These are phyloP conservation scores for Nemania serpens DNA, from an alignment of 2,329 filamentous ascomycete species.

Conservation along the genomic window DNA sequence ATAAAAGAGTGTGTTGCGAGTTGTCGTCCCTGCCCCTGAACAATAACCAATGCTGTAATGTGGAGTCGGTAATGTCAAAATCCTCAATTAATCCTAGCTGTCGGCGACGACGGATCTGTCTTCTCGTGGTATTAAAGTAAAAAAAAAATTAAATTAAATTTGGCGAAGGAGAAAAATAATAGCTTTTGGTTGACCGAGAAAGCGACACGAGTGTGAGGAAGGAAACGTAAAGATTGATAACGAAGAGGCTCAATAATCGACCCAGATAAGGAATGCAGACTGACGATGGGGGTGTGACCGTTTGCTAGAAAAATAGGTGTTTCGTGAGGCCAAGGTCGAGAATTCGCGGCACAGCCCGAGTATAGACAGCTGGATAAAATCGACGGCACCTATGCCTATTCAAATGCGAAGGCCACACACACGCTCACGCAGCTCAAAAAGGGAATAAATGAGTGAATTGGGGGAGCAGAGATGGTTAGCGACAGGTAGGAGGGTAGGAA, in stretches of 20 bases:
- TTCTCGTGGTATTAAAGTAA: constrained; percentile 24
- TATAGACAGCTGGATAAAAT: constrained; percentile 32
- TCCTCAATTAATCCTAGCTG: constrained; percentile 4
- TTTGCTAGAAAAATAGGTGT: constrained; percentile 34
- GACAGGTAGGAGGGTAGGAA: constrained; percentile 35
- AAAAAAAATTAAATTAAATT: constrained; percentile 21
- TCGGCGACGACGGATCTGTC: constrained; percentile 9
- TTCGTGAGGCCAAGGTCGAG: constrained; percentile 31
- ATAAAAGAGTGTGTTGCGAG: constrained; percentile 16
- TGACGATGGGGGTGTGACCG: constrained; percentile 30
- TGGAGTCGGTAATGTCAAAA: constrained; percentile 19
- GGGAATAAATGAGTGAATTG: constrained; percentile 34
- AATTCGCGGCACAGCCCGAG: constrained; percentile 31
- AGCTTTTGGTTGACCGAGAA: constrained; percentile 7
- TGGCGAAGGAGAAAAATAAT: constrained; percentile 17
- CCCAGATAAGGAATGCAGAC: constrained; percentile 29
- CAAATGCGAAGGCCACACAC: constrained; percentile 35
- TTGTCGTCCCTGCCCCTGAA: constrained; percentile 11
- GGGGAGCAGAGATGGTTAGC: constrained; percentile 28
- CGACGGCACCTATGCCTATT: constrained; percentile 24
- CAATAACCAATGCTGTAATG: constrained; percentile 6
- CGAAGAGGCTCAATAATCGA: constrained; percentile 34
- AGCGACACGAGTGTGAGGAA: constrained; percentile 27
- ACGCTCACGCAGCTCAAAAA: constrained; percentile 31
- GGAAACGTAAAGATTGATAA: constrained; percentile 22